Evolutionary conservation across 192 early-diverging fungal genomes (phyloP).

Genomic region (Phycomyces nitens): DNA sequence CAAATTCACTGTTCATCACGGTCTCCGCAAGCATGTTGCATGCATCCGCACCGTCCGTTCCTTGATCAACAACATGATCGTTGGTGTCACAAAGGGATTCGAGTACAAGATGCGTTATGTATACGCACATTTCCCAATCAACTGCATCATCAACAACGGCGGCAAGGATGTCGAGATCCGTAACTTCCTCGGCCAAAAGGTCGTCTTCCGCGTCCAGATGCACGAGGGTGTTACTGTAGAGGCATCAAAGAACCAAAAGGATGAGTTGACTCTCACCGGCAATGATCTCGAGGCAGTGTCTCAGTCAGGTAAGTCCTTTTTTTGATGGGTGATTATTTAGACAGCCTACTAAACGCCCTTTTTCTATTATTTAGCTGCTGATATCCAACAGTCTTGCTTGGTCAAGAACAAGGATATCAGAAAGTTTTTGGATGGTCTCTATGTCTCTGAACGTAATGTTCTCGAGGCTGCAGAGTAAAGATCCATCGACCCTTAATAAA

Average conservation of each 20-base stretch:
- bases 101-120: conserved; percentile 99
- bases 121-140: conserved; percentile 99
- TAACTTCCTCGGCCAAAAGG: conserved; percentile 98
- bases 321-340: too few relatives aligned
- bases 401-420: conserved; percentile 99
- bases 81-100: conserved; percentile 96
- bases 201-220: conserved; percentile 81
- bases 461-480: conserved; percentile 28
- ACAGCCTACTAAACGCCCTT: too few relatives aligned
- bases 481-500: conserved; percentile 22
- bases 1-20: conserved; percentile 93
- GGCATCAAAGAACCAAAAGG: conserved; percentile 83
- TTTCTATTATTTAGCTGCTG: too few relatives aligned
- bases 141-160: conserved; percentile 79
- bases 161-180: conserved; percentile 88
- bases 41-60: conserved; percentile 96
- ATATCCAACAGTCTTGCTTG: conserved; percentile 89
- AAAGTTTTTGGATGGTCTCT: conserved; percentile 65
- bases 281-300: conserved; percentile 95
- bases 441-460: conserved; percentile 39
- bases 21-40: conserved; percentile 94
- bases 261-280: conserved; percentile 90
- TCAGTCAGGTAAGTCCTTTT: conserved; percentile 76
- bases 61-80: conserved; percentile 96
- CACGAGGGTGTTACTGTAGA: conserved; percentile 80